Percentiles rank a stretch among this genome's conserved stretches.
Conservation (phyloP, 441 rosid species). For the Viola pubescens region DNA sequence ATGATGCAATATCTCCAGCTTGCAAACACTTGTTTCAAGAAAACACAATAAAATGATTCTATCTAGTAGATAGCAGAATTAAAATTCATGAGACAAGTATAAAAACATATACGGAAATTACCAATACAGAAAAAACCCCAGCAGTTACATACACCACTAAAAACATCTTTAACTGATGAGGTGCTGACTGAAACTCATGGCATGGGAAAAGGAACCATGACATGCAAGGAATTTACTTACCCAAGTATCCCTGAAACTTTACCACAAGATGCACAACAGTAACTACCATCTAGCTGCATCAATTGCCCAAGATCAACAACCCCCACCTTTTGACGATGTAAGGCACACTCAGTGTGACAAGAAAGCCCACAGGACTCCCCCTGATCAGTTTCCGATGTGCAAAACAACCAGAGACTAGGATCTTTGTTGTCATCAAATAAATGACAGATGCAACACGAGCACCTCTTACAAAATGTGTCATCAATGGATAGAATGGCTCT, state of each 20-base stretch:
- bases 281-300: conserved; percentile 98
- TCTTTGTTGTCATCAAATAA: conserved; percentile 92
- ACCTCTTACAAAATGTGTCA: conserved; percentile 87
- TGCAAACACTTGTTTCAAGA: neutral
- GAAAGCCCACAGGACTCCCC: conserved; percentile 80
- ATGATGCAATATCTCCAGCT: too few relatives aligned
- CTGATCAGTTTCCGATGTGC: conserved; percentile 63
- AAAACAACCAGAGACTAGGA: conserved; percentile 96
- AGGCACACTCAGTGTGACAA: conserved; percentile 92
- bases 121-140: neutral
- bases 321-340: conserved; percentile 74
- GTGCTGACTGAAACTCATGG: conserved; percentile 1
- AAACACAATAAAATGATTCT: neutral
- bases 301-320: conserved; percentile 69
- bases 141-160: conserved; percentile 5
- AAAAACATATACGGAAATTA: neutral
- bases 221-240: conserved; percentile 33
- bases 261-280: conserved; percentile 94
- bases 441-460: conserved; percentile 96
- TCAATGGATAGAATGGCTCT: conserved; percentile 70
- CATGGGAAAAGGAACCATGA: conserved; percentile 2
- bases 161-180: neutral
- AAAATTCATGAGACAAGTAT: too few relatives aligned
- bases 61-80: too few relatives aligned
- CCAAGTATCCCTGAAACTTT: conserved; percentile 89